Conservation (phyloP, 2,329 filamentous ascomycete genomes). For the Fusarium zealandicum region DNA sequence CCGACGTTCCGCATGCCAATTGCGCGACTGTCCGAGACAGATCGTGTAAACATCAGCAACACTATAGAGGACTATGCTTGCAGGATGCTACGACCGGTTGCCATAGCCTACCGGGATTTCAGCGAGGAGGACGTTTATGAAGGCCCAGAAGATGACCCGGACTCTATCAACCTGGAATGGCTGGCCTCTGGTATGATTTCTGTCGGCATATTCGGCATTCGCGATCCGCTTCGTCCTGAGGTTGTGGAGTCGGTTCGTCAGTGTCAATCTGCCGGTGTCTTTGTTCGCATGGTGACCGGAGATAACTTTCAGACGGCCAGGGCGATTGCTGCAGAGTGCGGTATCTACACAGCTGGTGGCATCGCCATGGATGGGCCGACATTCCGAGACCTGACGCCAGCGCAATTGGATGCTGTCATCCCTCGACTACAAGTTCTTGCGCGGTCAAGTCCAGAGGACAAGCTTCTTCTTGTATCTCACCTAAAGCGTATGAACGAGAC, state of each 20-base stretch:
- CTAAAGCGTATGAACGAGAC: slow-evolving; percentile 64
- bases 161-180: slow-evolving; percentile 48
- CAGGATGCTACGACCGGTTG: slow-evolving; percentile 77
- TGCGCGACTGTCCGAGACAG: slow-evolving; percentile 42
- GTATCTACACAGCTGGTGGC: slow-evolving; percentile 67
- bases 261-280: slow-evolving; percentile 68
- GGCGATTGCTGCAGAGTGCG: slow-evolving; percentile 69
- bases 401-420: slow-evolving; percentile 60
- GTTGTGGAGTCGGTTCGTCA: slow-evolving; percentile 66
- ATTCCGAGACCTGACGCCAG: slow-evolving; percentile 63
- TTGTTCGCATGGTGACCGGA: slow-evolving; percentile 67
- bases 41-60: slow-evolving; percentile 43
- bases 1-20: slow-evolving; percentile 47
- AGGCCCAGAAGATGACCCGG: slow-evolving; percentile 47
- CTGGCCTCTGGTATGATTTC: slow-evolving; percentile 70
- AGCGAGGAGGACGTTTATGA: slow-evolving; percentile 71
- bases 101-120: slow-evolving; percentile 77
- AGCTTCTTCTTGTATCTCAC: slow-evolving; percentile 61
- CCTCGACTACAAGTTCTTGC: slow-evolving; percentile 60
- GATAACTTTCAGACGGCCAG: slow-evolving; percentile 64
- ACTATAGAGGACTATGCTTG: slow-evolving; percentile 63
- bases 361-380: slow-evolving; percentile 71
- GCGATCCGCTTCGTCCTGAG: slow-evolving; percentile 67
- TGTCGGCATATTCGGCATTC: slow-evolving; percentile 71
- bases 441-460: slow-evolving; percentile 67